These are phyloP conservation scores for Apiospora pterosperma DNA, from an alignment of 2,329 filamentous ascomycete genomes.

Conservation along the genomic window DNA sequence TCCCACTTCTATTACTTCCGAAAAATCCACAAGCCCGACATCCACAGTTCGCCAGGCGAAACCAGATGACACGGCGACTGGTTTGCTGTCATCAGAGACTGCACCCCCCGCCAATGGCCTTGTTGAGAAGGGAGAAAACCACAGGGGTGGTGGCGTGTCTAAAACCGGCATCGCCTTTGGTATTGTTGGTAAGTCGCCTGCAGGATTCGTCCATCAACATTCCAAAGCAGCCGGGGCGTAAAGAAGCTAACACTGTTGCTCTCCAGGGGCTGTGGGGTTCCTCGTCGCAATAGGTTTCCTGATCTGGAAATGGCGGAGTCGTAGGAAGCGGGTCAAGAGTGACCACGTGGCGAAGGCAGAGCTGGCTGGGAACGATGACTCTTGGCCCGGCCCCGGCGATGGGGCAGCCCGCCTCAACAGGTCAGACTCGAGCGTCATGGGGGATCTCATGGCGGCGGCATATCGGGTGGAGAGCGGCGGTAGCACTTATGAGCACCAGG, in stretches of 20 bases:
- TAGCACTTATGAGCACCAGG: neutral
- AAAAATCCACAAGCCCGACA: neutral
- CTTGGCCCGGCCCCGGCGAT: neutral
- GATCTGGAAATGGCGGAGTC: conserved; percentile 2
- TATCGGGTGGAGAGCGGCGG: neutral
- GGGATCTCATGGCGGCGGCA: conserved; percentile 4
- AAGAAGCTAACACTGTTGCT: neutral
- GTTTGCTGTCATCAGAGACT: too few relatives aligned
- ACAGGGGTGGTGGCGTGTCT: neutral
- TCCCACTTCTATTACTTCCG: neutral
- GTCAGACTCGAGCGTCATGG: conserved; percentile 8
- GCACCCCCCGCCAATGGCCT: neutral
- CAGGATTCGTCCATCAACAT: neutral
- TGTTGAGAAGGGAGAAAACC: neutral
- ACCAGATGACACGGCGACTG: neutral
- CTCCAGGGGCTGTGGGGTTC: neutral
- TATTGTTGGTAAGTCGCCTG: neutral
- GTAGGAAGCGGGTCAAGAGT: neutral
- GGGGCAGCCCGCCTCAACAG: neutral
- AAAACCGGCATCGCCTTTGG: neutral
- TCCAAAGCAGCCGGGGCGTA: too few relatives aligned
- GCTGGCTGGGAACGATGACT: neutral
- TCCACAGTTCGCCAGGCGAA: neutral
- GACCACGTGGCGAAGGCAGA: neutral
- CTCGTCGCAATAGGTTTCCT: neutral